These are phyloP conservation scores for Phylloporus sp. DNA, from an alignment of 768 basidiomycete species.

Conservation along the genomic window DNA sequence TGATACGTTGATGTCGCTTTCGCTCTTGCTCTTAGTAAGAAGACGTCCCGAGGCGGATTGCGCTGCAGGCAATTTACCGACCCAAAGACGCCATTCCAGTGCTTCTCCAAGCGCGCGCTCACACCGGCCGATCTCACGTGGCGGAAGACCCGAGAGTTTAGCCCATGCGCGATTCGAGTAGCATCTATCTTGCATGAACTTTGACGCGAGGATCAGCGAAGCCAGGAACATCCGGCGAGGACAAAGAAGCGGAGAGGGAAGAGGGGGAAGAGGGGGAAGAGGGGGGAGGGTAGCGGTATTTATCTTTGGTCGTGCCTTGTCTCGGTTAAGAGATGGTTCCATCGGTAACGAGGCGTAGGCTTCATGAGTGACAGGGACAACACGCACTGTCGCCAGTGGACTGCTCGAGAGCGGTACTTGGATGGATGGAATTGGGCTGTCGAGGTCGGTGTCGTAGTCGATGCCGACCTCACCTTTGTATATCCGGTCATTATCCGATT, in stretches of 20 bases:
- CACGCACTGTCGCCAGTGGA: slow-evolving; percentile 42
- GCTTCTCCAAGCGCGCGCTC: slow-evolving; percentile 86
- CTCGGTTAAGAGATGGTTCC: slow-evolving; percentile 12
- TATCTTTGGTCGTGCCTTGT: slow-evolving; percentile 11
- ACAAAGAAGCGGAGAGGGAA: slow-evolving; percentile 82
- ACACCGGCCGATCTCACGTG: slow-evolving; percentile 82
- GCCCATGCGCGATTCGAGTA: slow-evolving; percentile 96
- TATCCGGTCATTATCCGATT: slow-evolving; percentile 42
- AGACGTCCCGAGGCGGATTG: slow-evolving; percentile 35
- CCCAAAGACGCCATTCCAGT: slow-evolving; percentile 90
- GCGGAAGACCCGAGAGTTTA: slow-evolving; percentile 83
- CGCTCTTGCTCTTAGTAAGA: slow-evolving; percentile 51
- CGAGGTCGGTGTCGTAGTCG: slow-evolving; percentile 36
- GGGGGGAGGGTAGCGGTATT: slow-evolving; percentile 26
- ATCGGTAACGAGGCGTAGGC: slow-evolving; percentile 14
- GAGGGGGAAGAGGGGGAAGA: slow-evolving; percentile 37
- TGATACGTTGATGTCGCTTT: slow-evolving; percentile 32
- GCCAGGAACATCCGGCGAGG: slow-evolving; percentile 88
- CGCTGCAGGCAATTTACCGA: slow-evolving; percentile 59
- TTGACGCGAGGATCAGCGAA: slow-evolving; percentile 83
- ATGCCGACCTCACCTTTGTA: slow-evolving; percentile 42
- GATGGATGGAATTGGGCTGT: slow-evolving; percentile 7
- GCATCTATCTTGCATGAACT: slow-evolving; percentile 90
- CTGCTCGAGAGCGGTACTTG: slow-evolving; percentile 19
- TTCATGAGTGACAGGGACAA: slow-evolving; percentile 29